Conservation (phyloP, 805 yeast species). For the Candida dendrica region DNA sequence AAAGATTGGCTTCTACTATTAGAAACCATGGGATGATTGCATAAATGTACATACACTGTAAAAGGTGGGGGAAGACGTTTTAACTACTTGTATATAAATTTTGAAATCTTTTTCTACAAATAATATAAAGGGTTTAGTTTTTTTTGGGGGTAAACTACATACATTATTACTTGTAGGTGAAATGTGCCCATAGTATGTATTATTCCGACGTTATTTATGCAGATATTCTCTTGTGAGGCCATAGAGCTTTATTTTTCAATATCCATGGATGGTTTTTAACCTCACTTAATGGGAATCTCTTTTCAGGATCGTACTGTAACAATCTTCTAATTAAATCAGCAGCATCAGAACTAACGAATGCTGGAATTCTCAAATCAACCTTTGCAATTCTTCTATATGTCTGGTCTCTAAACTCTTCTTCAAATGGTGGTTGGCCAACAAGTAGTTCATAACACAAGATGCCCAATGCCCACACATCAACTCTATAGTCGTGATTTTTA, state of each 20-base stretch:
- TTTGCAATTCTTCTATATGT: conserved; percentile 76
- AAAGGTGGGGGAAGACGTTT: not conserved
- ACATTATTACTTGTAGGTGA: not conserved
- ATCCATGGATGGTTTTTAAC: conserved; percentile 85
- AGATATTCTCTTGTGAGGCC: conserved; percentile 35
- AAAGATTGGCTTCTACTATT: conserved; percentile 67
- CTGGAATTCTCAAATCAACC: conserved; percentile 72
- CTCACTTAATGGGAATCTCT: conserved; percentile 53
- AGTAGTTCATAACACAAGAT: conserved; percentile 78
- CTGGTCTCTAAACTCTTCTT: conserved; percentile 66
- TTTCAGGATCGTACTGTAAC: conserved; percentile 60
- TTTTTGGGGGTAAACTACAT: too few relatives aligned
- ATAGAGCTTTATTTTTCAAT: conserved; percentile 47
- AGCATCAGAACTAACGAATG: conserved; percentile 64
- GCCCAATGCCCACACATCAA: conserved; percentile 93
- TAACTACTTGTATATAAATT: not conserved
- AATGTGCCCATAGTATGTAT: not conserved
- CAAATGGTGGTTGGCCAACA: conserved; percentile 90
- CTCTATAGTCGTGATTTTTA: conserved; percentile 66
- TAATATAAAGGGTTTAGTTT: too few relatives aligned
- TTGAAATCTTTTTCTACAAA: too few relatives aligned
- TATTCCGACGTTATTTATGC: not conserved
- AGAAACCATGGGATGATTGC: conserved; percentile 20
- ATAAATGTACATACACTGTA: not conserved
- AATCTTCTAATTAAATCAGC: conserved; percentile 61